Percentiles rank a stretch among this genome's conserved stretches.
These are phyloP conservation scores for Neurospora sp. DNA, from an alignment of 495 filamentous ascomycete genomes.

Conservation along the genomic window DNA sequence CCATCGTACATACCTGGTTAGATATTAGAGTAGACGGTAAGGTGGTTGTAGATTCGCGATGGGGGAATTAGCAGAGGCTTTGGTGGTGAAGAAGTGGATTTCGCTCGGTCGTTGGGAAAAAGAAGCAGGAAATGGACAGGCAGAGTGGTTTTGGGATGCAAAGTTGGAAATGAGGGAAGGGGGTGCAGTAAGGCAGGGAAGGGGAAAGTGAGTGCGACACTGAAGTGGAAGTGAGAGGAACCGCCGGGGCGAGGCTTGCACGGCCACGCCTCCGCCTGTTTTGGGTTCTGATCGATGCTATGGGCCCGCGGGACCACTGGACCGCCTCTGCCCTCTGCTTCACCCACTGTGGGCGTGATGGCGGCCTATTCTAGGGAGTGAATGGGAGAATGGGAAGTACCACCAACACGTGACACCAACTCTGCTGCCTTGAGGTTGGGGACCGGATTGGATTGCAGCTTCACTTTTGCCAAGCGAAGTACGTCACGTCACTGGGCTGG, in stretches of 20 bases:
- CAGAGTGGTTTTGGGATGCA: slow-evolving; percentile 23
- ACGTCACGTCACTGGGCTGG: neutral
- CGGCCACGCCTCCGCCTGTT: neutral
- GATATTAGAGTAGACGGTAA: slow-evolving; percentile 4
- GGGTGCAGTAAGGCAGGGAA: slow-evolving; percentile 24
- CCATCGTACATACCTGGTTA: slow-evolving; percentile 18
- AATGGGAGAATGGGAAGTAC: neutral
- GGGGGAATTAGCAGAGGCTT: slow-evolving; percentile 4
- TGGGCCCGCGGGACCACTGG: neutral
- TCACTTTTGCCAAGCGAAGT: neutral
- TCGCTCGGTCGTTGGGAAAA: slow-evolving; percentile 18
- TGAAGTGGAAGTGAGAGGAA: neutral
- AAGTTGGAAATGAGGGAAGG: slow-evolving; percentile 32
- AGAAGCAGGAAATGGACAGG: slow-evolving; percentile 14
- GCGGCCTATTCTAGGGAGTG: neutral
- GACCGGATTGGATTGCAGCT: neutral
- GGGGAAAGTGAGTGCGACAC: slow-evolving; percentile 7
- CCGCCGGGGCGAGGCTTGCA: neutral
- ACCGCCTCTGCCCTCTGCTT: neutral
- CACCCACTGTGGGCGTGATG: neutral
- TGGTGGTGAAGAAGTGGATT: slow-evolving; percentile 12
- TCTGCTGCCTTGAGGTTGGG: neutral
- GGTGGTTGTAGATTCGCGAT: neutral
- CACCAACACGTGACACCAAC: neutral
- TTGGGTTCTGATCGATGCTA: neutral